A percentile compares a stretch with the other conserved stretches of the same genome.
These are phyloP conservation scores for Musa balbisiana DNA, from an alignment of 202 grass and related monocot genomes.

Conservation along the genomic window DNA sequence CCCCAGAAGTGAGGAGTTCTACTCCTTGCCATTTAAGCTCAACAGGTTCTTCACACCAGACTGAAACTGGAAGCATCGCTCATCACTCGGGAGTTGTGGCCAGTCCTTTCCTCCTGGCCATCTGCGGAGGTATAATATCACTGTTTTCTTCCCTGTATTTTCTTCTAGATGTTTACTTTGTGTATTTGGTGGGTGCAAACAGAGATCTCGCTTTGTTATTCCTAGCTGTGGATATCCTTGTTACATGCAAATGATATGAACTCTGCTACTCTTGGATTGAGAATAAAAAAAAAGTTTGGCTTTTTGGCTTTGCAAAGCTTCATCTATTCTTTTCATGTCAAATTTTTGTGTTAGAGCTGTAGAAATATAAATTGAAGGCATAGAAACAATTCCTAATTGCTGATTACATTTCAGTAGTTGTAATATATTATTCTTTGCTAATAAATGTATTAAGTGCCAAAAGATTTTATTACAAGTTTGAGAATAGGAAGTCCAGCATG, in stretches of 20 bases:
- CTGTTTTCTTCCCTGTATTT: neutral
- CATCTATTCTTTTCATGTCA: neutral
- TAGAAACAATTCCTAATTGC: too few species aligned
- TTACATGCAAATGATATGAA: neutral
- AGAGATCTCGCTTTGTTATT: too few species aligned
- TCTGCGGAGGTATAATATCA: neutral
- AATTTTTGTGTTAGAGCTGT: neutral
- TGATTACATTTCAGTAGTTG: neutral
- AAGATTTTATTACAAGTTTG: too few species aligned
- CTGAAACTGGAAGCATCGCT: neutral
- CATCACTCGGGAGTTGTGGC: neutral
- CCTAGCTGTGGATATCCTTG: neutral
- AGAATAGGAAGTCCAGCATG: too few species aligned
- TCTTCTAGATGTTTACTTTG: neutral
- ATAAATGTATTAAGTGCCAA: too few species aligned
- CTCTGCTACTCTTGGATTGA: neutral
- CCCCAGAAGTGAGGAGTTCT: conserved; percentile 14
- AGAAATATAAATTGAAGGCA: neutral
- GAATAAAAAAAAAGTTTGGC: neutral
- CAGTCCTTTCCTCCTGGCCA: neutral
- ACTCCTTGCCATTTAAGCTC: conserved; percentile 11
- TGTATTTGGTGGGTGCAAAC: neutral
- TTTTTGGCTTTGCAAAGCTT: too few species aligned
- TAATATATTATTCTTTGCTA: neutral
- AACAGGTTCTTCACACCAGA: conserved; percentile 8